Conservation (phyloP, 768 basidiomycete genomes). For the Amanita pallidorosea region DNA sequence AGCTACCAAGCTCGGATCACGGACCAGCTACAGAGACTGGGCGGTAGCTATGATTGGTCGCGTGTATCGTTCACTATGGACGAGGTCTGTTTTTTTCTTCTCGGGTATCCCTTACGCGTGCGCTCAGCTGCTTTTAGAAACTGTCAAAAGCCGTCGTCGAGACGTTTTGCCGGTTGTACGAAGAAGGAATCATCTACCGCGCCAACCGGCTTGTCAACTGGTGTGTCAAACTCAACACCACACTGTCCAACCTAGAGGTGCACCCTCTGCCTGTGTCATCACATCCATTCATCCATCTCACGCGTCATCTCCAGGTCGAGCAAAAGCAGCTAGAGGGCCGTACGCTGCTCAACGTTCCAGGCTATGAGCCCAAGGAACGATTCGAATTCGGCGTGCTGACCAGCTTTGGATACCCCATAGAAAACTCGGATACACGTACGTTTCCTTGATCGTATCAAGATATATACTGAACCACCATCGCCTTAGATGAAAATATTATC, state of each 20-base stretch:
- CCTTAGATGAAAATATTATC: conserved; percentile 74
- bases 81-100: conserved; percentile 36
- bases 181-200: conserved; percentile 87
- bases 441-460: background rate
- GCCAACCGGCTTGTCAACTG: conserved; percentile 97
- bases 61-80: conserved; percentile 95
- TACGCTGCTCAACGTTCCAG: conserved; percentile 83
- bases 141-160: conserved; percentile 85
- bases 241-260: conserved; percentile 95
- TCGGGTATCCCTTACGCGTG: background rate
- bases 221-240: conserved; percentile 94
- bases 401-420: conserved; percentile 91
- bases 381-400: conserved; percentile 97
- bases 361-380: conserved; percentile 89
- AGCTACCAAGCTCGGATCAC: conserved; percentile 94
- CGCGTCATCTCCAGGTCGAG: conserved; percentile 52
- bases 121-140: conserved; percentile 25
- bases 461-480: background rate
- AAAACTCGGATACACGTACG: conserved; percentile 54
- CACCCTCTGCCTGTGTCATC: conserved; percentile 2
- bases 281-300: background rate
- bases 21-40: conserved; percentile 76
- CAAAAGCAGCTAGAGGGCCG: conserved; percentile 81
- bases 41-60: conserved; percentile 92
- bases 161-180: conserved; percentile 83